These are phyloP conservation scores for Ophiocordyceps robertsii DNA, from an alignment of 2,329 filamentous ascomycete species.

Conservation along the genomic window DNA sequence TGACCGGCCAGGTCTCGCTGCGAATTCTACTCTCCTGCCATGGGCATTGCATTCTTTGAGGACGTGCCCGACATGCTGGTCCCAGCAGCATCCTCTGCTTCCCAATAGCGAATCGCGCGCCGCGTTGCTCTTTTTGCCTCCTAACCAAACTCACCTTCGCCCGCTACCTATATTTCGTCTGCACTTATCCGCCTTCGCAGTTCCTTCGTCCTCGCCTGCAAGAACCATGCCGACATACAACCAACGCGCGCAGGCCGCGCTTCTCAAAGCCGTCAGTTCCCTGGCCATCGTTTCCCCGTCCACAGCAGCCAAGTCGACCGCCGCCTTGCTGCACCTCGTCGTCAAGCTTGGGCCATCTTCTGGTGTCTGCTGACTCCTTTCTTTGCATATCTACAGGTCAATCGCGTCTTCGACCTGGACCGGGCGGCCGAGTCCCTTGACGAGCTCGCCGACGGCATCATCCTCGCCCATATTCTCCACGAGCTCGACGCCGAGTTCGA, in stretches of 20 bases:
- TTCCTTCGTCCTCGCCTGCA: neutral
- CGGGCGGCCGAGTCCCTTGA: slow-evolving; percentile 33
- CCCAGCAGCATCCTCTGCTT: neutral
- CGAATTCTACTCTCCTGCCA: neutral
- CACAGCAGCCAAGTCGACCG: neutral
- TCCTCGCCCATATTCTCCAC: slow-evolving; percentile 41
- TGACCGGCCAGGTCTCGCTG: neutral
- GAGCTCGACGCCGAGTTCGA: slow-evolving; percentile 45
- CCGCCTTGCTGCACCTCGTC: slow-evolving; percentile 2
- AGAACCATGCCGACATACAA: slow-evolving; percentile 23
- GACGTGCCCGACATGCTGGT: neutral
- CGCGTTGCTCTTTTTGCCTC: neutral
- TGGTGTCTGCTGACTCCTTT: neutral
- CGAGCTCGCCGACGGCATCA: slow-evolving; percentile 37
- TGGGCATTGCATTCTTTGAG: neutral
- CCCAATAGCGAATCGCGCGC: neutral
- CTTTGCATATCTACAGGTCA: slow-evolving; percentile 11
- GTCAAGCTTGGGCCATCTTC: neutral
- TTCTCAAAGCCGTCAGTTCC: slow-evolving; percentile 39
- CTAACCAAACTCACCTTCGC: neutral
- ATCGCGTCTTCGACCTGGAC: slow-evolving; percentile 29
- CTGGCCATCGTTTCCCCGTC: neutral
- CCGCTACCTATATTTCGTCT: neutral
- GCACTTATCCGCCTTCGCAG: neutral
- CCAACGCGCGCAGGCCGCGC: slow-evolving; percentile 34